These are phyloP conservation scores for Dactylellina cionopaga DNA, from an alignment of 2,329 filamentous ascomycete species.

Conservation along the genomic window DNA sequence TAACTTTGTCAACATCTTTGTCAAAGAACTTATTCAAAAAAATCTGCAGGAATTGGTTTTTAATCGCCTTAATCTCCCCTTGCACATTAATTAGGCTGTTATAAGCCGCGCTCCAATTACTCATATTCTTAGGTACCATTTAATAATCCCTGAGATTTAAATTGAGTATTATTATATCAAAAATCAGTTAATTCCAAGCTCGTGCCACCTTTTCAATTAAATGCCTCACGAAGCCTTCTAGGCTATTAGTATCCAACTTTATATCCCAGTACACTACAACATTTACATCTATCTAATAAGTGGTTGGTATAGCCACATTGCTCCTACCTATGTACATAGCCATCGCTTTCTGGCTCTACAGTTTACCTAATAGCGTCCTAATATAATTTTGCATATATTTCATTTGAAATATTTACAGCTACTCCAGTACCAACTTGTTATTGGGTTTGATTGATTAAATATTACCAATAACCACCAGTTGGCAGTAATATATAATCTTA, in stretches of 20 bases:
- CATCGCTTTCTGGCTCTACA: not conserved
- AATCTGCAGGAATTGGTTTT: conserved; percentile 2
- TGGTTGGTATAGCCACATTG: not conserved
- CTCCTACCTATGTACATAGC: not conserved
- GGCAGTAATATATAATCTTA: conserved; percentile 6
- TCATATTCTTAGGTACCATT: conserved; percentile 1
- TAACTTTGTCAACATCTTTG: not conserved
- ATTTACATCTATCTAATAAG: not conserved
- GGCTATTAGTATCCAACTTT: conserved; percentile 6
- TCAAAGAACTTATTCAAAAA: conserved; percentile 4
- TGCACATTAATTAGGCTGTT: not conserved
- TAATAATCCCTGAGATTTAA: not conserved
- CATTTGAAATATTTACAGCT: not conserved
- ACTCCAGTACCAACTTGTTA: not conserved
- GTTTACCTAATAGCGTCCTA: not conserved
- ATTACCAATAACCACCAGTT: conserved; percentile 1
- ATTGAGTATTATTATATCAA: conserved; percentile 5
- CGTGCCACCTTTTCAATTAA: not conserved
- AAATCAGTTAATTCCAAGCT: not conserved
- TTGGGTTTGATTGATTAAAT: not conserved
- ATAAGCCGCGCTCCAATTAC: not conserved
- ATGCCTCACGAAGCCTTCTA: conserved; percentile 5
- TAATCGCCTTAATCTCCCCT: not conserved
- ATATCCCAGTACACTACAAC: conserved; percentile 1
- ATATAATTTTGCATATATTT: not conserved